These are phyloP conservation scores for Neurospora sp. DNA, from an alignment of 2,329 filamentous ascomycete genomes.

Conservation along the genomic window DNA sequence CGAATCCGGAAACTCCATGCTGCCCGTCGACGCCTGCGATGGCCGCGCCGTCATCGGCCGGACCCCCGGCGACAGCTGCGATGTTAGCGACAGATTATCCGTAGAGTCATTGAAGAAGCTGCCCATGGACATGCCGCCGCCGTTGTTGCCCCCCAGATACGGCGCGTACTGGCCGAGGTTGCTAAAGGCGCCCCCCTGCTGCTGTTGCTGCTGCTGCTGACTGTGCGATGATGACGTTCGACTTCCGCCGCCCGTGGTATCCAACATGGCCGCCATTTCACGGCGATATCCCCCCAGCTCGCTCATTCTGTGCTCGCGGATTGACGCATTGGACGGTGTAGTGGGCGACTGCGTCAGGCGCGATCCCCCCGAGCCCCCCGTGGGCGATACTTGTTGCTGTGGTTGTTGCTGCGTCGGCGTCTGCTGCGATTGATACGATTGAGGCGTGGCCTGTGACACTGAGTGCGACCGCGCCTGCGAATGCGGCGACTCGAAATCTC, in stretches of 20 bases:
- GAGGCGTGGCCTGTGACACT: neutral
- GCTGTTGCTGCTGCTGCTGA: slow-evolving; percentile 47
- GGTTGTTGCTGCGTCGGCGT: slow-evolving; percentile 18
- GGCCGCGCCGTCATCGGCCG: slow-evolving; percentile 33
- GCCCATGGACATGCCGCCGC: slow-evolving; percentile 23
- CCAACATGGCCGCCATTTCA: slow-evolving; percentile 55
- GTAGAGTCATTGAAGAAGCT: slow-evolving; percentile 70
- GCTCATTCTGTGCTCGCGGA: slow-evolving; percentile 47
- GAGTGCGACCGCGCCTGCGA: neutral
- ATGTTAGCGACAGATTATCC: slow-evolving; percentile 53
- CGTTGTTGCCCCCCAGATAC: slow-evolving; percentile 42
- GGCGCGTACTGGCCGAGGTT: slow-evolving; percentile 46
- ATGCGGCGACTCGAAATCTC: slow-evolving; percentile 20
- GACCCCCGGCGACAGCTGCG: slow-evolving; percentile 63
- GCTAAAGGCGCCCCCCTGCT: slow-evolving; percentile 18
- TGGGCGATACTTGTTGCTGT: slow-evolving; percentile 40
- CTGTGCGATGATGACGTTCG: slow-evolving; percentile 42
- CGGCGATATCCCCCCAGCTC: slow-evolving; percentile 63
- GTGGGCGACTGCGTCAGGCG: slow-evolving; percentile 34
- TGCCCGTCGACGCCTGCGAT: slow-evolving; percentile 32
- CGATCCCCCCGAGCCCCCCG: slow-evolving; percentile 30
- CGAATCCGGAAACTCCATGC: slow-evolving; percentile 51
- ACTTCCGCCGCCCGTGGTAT: slow-evolving; percentile 40
- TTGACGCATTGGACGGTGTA: slow-evolving; percentile 34
- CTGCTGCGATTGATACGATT: neutral